Evolutionary conservation across 2,329 filamentous ascomycete species (phyloP).

Genomic region (Colletotrichum abscissum): DNA sequence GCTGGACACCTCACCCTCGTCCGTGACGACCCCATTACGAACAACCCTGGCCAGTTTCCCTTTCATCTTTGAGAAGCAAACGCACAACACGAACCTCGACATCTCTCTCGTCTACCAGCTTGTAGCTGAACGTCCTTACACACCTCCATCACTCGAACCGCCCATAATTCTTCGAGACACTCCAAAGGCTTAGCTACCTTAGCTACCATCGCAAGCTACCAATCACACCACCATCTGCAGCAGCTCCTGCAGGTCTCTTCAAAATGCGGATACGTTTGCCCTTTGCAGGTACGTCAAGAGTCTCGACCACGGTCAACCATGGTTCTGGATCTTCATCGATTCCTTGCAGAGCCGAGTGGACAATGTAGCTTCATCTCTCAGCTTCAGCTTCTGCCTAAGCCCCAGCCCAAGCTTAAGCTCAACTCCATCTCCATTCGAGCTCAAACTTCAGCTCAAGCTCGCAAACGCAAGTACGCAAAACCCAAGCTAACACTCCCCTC

Average conservation of each 20-base stretch:
- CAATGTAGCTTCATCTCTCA: background rate
- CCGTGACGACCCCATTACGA: constrained; percentile 33
- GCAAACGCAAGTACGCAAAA: background rate
- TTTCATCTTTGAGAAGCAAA: constrained; percentile 1
- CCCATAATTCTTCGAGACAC: background rate
- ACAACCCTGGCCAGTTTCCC: constrained; percentile 5
- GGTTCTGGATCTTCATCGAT: constrained; percentile 9
- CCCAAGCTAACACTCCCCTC: constrained; percentile 24
- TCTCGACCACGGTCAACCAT: constrained; percentile 10
- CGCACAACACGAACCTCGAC: background rate
- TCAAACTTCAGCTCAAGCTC: constrained; percentile 5
- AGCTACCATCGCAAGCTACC: constrained; percentile 12
- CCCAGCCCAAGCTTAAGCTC: background rate
- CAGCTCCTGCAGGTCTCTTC: constrained; percentile 33
- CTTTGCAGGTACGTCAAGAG: constrained; percentile 77
- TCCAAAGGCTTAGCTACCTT: background rate
- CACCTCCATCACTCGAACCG: background rate
- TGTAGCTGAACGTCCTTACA: background rate
- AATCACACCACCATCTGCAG: constrained; percentile 16
- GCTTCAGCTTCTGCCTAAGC: background rate
- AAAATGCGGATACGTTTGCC: constrained; percentile 87
- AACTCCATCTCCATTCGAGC: background rate
- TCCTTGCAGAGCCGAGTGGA: constrained; percentile 6
- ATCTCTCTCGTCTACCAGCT: background rate
- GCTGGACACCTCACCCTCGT: constrained; percentile 25